phyloP scores from a whole-genome alignment of 495 filamentous ascomycete genomes.

The Penicillium paradoxum region DNA sequence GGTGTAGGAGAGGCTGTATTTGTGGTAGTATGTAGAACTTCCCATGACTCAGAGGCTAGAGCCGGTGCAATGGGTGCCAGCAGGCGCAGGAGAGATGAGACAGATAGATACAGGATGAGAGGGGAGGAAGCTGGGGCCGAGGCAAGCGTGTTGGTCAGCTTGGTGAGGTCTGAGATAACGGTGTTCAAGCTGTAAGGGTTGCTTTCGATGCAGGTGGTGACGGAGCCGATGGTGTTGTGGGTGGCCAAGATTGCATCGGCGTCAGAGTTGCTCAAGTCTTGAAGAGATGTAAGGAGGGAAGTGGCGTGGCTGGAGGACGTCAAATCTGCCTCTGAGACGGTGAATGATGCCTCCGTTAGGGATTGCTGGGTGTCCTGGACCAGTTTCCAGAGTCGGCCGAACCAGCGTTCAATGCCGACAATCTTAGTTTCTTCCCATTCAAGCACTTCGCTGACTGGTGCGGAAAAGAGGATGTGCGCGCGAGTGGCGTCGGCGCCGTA shows the following conservation, averaged over 20 bases:
- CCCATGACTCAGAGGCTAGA: constrained; percentile 76
- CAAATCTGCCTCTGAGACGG: constrained; percentile 17
- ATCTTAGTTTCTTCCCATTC: constrained; percentile 89
- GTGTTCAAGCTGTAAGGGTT: constrained; percentile 72
- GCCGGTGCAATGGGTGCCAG: constrained; percentile 74
- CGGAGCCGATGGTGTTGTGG: constrained; percentile 61
- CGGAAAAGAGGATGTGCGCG: constrained; percentile 83
- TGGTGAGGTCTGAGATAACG: constrained; percentile 73
- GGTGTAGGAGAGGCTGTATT: constrained; percentile 1
- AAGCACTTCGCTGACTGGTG: constrained; percentile 73
- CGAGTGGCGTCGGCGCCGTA: constrained; percentile 82
- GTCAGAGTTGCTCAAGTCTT: constrained; percentile 44
- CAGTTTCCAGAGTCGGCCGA: constrained; percentile 59
- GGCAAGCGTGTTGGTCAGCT: constrained; percentile 63
- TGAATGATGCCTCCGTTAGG: constrained; percentile 20
- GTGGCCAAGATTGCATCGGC: constrained; percentile 55
- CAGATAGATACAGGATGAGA: constrained; percentile 31
- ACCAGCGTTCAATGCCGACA: constrained; percentile 73
- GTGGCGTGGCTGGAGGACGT: constrained; percentile 18
- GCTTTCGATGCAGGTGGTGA: constrained; percentile 62
- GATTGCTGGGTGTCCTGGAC: constrained; percentile 36
- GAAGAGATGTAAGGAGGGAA: constrained; percentile 24
- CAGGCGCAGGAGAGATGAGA: constrained; percentile 58
- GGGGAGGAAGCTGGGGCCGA: constrained; percentile 30
- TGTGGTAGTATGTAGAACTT: constrained; percentile 41